Percentiles rank a stretch among this genome's conserved stretches.
phyloP scores from a whole-genome alignment of 2,329 filamentous ascomycete species.

The Talaromyces piceae region DNA sequence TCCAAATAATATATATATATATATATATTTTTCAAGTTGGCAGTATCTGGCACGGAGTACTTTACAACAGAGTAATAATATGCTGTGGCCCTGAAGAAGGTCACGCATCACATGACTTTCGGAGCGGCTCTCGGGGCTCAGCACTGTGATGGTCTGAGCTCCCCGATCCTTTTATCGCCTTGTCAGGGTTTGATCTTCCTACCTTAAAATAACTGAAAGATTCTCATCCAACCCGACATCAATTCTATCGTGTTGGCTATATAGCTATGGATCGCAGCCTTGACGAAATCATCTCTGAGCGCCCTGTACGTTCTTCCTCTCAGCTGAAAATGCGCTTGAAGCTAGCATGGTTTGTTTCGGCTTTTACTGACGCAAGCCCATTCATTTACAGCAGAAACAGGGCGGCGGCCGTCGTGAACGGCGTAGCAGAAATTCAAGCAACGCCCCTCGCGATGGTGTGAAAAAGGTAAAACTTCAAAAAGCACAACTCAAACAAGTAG shows the following conservation, averaged over 20 bases:
- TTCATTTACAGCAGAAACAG: constrained; percentile 12
- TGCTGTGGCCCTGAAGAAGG: background rate
- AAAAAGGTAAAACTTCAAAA: constrained; percentile 64
- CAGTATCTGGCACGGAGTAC: background rate
- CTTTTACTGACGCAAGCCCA: constrained; percentile 1
- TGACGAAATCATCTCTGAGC: constrained; percentile 57
- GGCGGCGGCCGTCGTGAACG: constrained; percentile 27
- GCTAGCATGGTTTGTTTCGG: too few relatives aligned
- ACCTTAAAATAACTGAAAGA: background rate
- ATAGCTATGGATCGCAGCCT: constrained; percentile 54
- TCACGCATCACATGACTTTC: background rate
- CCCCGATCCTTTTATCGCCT: too few relatives aligned
- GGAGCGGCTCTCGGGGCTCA: background rate
- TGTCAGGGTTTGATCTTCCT: too few relatives aligned
- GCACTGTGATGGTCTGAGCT: background rate
- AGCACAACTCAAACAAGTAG: background rate
- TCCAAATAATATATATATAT: background rate
- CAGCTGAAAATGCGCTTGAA: background rate
- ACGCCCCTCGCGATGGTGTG: constrained; percentile 71
- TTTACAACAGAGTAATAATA: background rate
- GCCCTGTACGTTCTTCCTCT: constrained; percentile 43
- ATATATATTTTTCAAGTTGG: too few relatives aligned
- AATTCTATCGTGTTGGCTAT: background rate
- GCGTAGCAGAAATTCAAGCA: constrained; percentile 36
- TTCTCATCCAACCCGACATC: background rate